phyloP scores from a whole-genome alignment of 2,329 filamentous ascomycete genomes.

The Diplocarpon mali region DNA sequence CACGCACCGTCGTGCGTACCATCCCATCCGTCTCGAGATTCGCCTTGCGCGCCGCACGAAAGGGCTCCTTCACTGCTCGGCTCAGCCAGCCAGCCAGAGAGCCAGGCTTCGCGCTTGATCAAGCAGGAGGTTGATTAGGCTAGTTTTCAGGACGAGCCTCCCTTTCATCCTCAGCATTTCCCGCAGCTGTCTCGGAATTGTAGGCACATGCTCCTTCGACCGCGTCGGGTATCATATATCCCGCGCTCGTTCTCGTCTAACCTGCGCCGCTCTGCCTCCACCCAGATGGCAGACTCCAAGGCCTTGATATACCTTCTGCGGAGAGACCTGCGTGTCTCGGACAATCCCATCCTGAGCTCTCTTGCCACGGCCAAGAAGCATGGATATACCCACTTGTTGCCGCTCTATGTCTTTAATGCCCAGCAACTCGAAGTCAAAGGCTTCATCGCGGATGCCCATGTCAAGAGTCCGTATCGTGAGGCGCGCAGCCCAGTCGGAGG shows the following conservation, averaged over 20 bases:
- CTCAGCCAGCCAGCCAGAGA: no score
- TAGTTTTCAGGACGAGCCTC: conserved; percentile 8
- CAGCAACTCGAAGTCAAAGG: conserved; percentile 67
- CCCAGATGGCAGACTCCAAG: conserved; percentile 31
- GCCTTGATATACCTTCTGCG: conserved; percentile 62
- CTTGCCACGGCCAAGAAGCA: conserved; percentile 38
- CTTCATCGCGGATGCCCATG: conserved; percentile 42
- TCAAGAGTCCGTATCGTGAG: conserved; percentile 53
- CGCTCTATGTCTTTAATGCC: conserved; percentile 57
- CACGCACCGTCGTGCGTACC: no score
- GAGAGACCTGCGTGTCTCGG: conserved; percentile 59
- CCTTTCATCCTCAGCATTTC: neutral
- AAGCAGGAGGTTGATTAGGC: no score
- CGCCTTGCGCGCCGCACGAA: no score
- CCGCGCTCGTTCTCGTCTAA: neutral
- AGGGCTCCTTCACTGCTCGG: no score
- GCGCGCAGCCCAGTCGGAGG: conserved; percentile 53
- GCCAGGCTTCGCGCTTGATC: no score
- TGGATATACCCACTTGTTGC: conserved; percentile 57
- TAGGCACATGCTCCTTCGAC: neutral
- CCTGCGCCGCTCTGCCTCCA: neutral
- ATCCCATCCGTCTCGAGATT: no score
- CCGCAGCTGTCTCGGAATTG: neutral
- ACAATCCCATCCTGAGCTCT: conserved; percentile 62
- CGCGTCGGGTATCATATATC: neutral